Evolutionary conservation across 2,329 filamentous ascomycete genomes (phyloP), one percentile per base, ranked within the genome.

Genomic region (Diaporthe humulicola): DNA sequence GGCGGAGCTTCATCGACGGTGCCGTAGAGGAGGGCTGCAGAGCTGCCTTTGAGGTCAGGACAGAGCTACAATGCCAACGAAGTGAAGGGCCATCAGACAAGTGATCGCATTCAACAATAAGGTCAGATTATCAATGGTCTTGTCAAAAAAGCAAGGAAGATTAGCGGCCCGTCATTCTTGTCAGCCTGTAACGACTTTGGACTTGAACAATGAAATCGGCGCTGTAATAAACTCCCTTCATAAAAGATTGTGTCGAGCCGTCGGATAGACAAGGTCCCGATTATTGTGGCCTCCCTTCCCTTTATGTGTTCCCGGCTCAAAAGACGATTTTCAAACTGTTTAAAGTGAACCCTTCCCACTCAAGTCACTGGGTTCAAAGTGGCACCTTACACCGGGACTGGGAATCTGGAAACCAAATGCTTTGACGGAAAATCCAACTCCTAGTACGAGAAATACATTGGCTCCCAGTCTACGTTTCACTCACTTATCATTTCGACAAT

Each of bases 1-100:
- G 87, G 87, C 80, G 87, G 0, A 85, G 86, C 30, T 88, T 88
- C 52, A 87, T 88, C 17, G 87, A 89, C 75, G 87, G 87, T 0
- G 87, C 61, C 9, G 38, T 67, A 14, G 61, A 67, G 22, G 61
- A 67, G 28, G 61, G 61, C 8, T 67, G 61, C 61, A 67, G 61
- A 7, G 61, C 61, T 36, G 61, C 61, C 4, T 50, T 67, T 1
- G 61, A 67, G 42, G 61, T 67, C 30, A 36, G 42, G 45, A 50
- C 28, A 2, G 61, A 67, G 30, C 45, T 67, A 22, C 30, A 67
- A 38, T 12, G 42, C 30, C 19, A 38, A 48, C 42, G 61, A 17
- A 15, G 30, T 36, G 42, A 22, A 25, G 22, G 14, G 19, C 12
- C 8, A 15, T 33, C 54, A 57, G 17, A 10, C 17, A 36, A 57